A percentile compares a stretch with the other conserved stretches of the same genome.
Conservation (phyloP, 148 eudicot genomes). For the Vaccinium corymbosum region DNA sequence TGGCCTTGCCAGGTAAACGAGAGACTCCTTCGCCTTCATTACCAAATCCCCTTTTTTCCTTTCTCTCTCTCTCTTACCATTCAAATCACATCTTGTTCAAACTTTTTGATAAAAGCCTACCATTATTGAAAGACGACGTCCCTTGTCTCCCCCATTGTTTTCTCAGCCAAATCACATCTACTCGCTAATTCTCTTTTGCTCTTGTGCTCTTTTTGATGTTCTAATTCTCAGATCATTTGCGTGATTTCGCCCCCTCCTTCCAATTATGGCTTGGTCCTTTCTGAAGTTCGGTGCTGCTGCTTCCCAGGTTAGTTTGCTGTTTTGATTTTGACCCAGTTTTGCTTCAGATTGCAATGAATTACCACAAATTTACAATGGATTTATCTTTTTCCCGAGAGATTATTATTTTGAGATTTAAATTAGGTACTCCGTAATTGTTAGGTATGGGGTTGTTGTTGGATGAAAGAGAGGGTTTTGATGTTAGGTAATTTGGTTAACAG, state of each 20-base stretch:
- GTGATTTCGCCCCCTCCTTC: not conserved
- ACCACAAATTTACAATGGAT: not conserved
- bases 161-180: not conserved
- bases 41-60: no score
- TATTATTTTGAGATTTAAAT: not conserved
- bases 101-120: not conserved
- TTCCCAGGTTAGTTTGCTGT: not conserved
- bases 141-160: not conserved
- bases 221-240: not conserved
- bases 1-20: no score
- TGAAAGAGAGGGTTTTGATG: not conserved
- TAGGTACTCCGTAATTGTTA: not conserved
- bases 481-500: not conserved
- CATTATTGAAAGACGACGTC: not conserved
- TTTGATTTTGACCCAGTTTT: not conserved
- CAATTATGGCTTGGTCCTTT: not conserved
- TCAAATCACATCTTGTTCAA: not conserved
- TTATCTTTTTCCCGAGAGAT: not conserved
- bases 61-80: not conserved
- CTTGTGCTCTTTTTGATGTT: not conserved
- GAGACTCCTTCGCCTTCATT: no score
- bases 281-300: not conserved
- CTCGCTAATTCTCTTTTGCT: not conserved
- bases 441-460: not conserved
- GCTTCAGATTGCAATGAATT: not conserved